A percentile compares a stretch with the other conserved stretches of the same genome.
Evolutionary conservation across 2,329 filamentous ascomycete species (phyloP).

Genomic region (Aspergillus sojae): DNA sequence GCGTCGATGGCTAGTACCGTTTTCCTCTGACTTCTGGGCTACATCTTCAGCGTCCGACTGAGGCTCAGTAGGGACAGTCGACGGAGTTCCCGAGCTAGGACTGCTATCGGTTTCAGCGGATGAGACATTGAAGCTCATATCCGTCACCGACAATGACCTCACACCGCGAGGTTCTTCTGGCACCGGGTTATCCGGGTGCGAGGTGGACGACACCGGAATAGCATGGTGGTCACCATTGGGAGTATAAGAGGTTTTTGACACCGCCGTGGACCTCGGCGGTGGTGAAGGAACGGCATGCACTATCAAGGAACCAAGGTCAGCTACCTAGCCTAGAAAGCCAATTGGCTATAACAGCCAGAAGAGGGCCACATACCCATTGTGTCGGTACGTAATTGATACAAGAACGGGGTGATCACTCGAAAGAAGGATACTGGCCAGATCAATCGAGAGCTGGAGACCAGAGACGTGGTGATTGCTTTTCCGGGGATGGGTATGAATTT

Average conservation of each 20-base stretch:
- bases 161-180: slow-evolving; percentile 49
- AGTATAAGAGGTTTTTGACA: slow-evolving; percentile 25
- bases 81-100: slow-evolving; percentile 39
- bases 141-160: slow-evolving; percentile 40
- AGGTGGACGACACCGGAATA: slow-evolving; percentile 44
- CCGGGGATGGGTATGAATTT: not conserved
- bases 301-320: slow-evolving; percentile 11
- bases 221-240: slow-evolving; percentile 30
- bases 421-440: not conserved
- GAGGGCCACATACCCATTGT: slow-evolving; percentile 14
- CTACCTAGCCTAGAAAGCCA: not conserved
- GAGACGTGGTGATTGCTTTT: slow-evolving; percentile 8
- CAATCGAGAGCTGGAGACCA: slow-evolving; percentile 1
- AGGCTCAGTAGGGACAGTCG: slow-evolving; percentile 47
- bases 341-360: slow-evolving; percentile 3
- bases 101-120: slow-evolving; percentile 37
- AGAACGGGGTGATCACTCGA: not conserved
- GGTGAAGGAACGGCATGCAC: slow-evolving; percentile 35
- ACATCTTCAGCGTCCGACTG: slow-evolving; percentile 38
- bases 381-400: not conserved
- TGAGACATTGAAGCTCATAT: slow-evolving; percentile 33
- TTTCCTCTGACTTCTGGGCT: slow-evolving; percentile 19
- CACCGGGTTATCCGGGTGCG: slow-evolving; percentile 51
- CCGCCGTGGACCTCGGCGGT: slow-evolving; percentile 29
- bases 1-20: slow-evolving; percentile 34